These are phyloP conservation scores for Globisporangium sylvaticum DNA, from an alignment of 352 stramenopile species.

Conservation along the genomic window DNA sequence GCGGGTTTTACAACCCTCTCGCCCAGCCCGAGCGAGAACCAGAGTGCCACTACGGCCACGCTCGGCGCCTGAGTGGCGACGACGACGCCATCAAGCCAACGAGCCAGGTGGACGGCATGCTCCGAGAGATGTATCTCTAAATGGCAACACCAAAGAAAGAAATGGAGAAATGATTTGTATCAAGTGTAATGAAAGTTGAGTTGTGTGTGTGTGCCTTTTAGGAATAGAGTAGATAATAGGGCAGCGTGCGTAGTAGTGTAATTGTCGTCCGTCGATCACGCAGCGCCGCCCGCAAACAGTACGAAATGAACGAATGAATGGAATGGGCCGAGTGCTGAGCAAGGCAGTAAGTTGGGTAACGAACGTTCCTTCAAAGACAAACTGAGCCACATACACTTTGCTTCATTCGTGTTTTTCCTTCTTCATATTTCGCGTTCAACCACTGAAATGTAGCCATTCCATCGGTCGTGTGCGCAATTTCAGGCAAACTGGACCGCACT, in stretches of 20 bases:
- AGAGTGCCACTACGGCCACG: background rate
- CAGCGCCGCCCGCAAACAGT: background rate
- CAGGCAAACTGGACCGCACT: background rate
- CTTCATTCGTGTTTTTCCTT: background rate
- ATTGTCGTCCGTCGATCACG: background rate
- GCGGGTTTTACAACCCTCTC: slow-evolving; percentile 1
- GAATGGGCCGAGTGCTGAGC: background rate
- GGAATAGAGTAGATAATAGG: background rate
- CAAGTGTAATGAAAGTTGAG: background rate
- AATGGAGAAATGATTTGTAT: background rate
- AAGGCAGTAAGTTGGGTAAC: background rate
- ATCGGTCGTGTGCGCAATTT: background rate
- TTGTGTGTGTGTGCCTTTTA: background rate
- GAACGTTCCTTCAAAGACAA: background rate
- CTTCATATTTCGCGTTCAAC: background rate
- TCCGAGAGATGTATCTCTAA: slow-evolving; percentile 6
- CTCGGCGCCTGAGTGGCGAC: background rate
- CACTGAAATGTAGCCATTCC: background rate
- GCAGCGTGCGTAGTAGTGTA: background rate
- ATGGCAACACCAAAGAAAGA: background rate
- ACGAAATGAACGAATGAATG: background rate
- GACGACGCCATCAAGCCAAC: background rate
- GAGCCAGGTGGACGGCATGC: background rate
- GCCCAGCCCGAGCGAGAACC: slow-evolving; percentile 2
- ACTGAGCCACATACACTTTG: background rate